Conservation (phyloP, 306 rosid genomes). For the Dalbergia cochinchinensis region DNA sequence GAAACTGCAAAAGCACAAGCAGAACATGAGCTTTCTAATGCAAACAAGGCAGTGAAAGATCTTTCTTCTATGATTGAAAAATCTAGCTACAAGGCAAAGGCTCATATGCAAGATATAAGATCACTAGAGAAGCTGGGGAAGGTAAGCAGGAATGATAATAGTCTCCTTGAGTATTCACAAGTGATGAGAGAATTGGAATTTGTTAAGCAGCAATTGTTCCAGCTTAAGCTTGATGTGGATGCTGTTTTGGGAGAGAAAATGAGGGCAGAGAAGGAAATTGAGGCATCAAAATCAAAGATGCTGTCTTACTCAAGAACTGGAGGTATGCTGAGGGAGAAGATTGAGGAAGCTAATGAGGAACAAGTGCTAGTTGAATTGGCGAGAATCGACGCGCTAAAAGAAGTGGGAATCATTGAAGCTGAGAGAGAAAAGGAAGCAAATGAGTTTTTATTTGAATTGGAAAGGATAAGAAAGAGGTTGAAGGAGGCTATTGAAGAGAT, state of each 20-base stretch:
- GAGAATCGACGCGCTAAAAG: slow-evolving; percentile 85
- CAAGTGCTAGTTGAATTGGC: slow-evolving; percentile 87
- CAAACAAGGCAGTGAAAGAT: slow-evolving; percentile 55
- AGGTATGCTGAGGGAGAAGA: slow-evolving; percentile 66
- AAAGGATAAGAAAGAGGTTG: slow-evolving; percentile 55
- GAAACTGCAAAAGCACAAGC: slow-evolving; percentile 66
- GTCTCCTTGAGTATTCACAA: slow-evolving; percentile 49
- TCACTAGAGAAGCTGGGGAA: slow-evolving; percentile 50
- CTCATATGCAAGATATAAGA: slow-evolving; percentile 53
- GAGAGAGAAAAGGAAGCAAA: slow-evolving; percentile 63
- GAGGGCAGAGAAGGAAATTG: slow-evolving; percentile 58
- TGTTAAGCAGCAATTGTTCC: slow-evolving; percentile 67
- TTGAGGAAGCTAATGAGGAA: slow-evolving; percentile 79
- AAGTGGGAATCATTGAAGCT: slow-evolving; percentile 61
- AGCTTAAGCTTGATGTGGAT: slow-evolving; percentile 83
- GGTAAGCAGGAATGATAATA: slow-evolving; percentile 44
- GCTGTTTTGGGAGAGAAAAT: slow-evolving; percentile 61
- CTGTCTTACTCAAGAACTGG: slow-evolving; percentile 46
- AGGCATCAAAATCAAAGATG: slow-evolving; percentile 55
- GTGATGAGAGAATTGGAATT: slow-evolving; percentile 75
- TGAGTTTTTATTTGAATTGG: slow-evolving; percentile 56
- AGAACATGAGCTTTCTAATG: slow-evolving; percentile 63
- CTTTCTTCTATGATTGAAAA: slow-evolving; percentile 60
- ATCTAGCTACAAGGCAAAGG: slow-evolving; percentile 51
- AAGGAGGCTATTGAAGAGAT: slow-evolving; percentile 58